Evolutionary conservation across 192 early-diverging fungal species (phyloP), one percentile per base, ranked within the genome.

Genomic region (Backusella circina): DNA sequence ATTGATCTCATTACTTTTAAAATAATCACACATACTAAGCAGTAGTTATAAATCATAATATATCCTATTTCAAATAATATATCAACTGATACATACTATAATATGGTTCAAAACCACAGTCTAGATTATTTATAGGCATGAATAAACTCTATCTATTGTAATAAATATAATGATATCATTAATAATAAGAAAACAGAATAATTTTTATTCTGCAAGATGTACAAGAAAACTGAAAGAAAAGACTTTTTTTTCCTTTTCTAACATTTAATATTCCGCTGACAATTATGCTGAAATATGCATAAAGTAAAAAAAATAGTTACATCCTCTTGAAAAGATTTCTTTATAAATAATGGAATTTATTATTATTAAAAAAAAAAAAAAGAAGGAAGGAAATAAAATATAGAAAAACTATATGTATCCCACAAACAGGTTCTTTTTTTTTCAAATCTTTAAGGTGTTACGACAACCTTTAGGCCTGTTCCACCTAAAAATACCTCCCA

Each of bases 391-490:
- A 6, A 3, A 35, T 35, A 35, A 35, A 35, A 35, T 35, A 35
- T 35, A 35, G 10, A 44, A 15, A 61, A 61, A 61, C 26, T 1
- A 28, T 28, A 61, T 28, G 9, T 1, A 61, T 28, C 44, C n/a
- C 23, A 57, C 54, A 23, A 57, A 13, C 10, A 57, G 9, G 3
- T 12, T 28, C 9, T 54, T 23, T 54, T 57, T 57, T 3, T 61
- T 23, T 4, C 12, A 2, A n/a, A n/a, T n/a, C 10, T 28, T 61
- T 61, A 82, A n/a, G 86, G 86, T 67, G 71, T 87, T 37, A 87
- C 69, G 72, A 83, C 84, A 5, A 87, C 82, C 67, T 87, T 87
- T 70, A 87, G 67, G 2, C 86, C 86, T 10, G 67, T 73, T 15
- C 76, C 78, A 69, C 67, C 38, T 47, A 65, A 75, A 69, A 85